phyloP scores from a whole-genome alignment of 192 early-diverging fungal species.

The Coemansia aciculifera region DNA sequence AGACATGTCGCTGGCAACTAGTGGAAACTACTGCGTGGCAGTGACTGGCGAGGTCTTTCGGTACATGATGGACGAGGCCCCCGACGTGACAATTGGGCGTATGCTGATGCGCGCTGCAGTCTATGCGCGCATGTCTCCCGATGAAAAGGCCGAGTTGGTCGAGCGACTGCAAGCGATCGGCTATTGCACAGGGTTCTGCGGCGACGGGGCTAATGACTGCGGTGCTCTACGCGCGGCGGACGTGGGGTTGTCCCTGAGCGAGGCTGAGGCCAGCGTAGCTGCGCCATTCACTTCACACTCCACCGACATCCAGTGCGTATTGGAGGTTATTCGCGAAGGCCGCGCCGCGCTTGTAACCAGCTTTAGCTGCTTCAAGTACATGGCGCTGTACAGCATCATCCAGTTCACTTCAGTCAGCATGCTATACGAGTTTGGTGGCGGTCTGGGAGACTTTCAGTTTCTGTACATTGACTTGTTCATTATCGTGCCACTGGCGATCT shows the following conservation, averaged over 20 bases:
- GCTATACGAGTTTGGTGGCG: slow-evolving; percentile 83
- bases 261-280: slow-evolving; percentile 97
- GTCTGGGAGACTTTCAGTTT: slow-evolving; percentile 95
- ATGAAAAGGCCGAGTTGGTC: slow-evolving; percentile 95
- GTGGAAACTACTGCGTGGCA: slow-evolving; percentile 76
- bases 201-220: slow-evolving; percentile 99
- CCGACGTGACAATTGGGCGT: slow-evolving; percentile 61
- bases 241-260: slow-evolving; percentile 92
- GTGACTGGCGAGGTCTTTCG: slow-evolving; percentile 96
- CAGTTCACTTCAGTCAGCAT: slow-evolving; percentile 95
- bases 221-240: slow-evolving; percentile 95
- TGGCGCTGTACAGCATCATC: slow-evolving; percentile 96
- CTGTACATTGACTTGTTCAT: slow-evolving; percentile 92
- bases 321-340: slow-evolving; percentile 91
- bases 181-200: slow-evolving; percentile 96
- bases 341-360: slow-evolving; percentile 94
- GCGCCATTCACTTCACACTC: slow-evolving; percentile 94
- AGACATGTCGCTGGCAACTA: slow-evolving; percentile 38
- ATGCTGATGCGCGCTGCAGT: slow-evolving; percentile 91
- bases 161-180: slow-evolving; percentile 85
- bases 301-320: slow-evolving; percentile 90
- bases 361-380: slow-evolving; percentile 99
- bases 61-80: slow-evolving; percentile 82
- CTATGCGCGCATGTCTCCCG: slow-evolving; percentile 98
- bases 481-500: slow-evolving; percentile 83